A percentile compares a stretch with the other conserved stretches of the same genome.
Evolutionary conservation across 1,139 yeast genomes (phyloP).

Genomic region (Pichia sp.): DNA sequence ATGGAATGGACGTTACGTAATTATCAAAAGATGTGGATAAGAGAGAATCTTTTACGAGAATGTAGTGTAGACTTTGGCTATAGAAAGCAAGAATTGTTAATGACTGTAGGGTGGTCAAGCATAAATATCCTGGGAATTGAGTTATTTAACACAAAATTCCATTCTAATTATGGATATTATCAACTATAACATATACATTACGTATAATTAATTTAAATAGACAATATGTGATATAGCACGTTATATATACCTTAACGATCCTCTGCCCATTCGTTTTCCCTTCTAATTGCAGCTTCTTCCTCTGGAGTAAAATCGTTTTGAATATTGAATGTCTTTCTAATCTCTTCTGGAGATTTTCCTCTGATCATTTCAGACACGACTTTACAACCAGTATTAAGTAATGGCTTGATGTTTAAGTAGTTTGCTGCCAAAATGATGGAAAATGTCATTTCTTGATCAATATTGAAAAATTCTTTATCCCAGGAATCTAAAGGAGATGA

Average conservation of each 20-base stretch:
- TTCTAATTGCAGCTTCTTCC: conserved; percentile 94
- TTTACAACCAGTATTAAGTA: conserved; percentile 93
- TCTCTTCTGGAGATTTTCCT: conserved; percentile 93
- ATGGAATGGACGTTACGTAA: too few species aligned
- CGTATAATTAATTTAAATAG: background rate
- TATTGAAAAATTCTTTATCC: conserved; percentile 94
- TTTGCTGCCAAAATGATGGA: conserved; percentile 96
- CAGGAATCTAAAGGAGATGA: conserved; percentile 87
- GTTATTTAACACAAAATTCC: too few species aligned
- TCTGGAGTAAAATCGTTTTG: conserved; percentile 96
- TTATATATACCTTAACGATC: conserved; percentile 49
- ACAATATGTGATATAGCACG: background rate
- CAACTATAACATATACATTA: background rate
- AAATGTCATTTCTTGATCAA: conserved; percentile 97
- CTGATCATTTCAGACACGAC: conserved; percentile 98
- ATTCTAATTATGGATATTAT: background rate
- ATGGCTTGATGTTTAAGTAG: conserved; percentile 86
- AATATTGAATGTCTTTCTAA: conserved; percentile 93
- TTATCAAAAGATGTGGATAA: too few species aligned
- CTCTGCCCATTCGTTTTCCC: conserved; percentile 99
- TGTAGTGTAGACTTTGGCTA: too few species aligned
- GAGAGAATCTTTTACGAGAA: too few species aligned
- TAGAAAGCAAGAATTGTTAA: too few species aligned
- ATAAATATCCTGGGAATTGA: too few species aligned
- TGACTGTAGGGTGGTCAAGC: too few species aligned